Evolutionary conservation across 768 basidiomycete genomes (phyloP), one percentile per base, ranked within the genome.

Genomic region (Crucibulum laeve): DNA sequence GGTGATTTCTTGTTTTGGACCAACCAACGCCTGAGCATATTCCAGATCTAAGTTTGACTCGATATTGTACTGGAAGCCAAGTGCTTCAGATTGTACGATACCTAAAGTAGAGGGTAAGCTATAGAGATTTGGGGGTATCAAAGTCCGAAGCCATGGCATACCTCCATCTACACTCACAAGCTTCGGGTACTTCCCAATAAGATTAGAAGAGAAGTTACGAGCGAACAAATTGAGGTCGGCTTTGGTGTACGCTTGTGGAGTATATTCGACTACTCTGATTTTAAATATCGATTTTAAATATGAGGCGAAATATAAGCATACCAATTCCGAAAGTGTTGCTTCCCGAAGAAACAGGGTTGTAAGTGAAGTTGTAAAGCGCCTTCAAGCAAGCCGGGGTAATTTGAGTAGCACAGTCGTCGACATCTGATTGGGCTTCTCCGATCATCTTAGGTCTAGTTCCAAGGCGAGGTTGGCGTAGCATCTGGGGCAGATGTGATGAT

Each of bases 41-140:
- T 80, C 63, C 11, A 82, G 63, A 55, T 81, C 80, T n/a, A 82
- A 66, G 46, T 78, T 63, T 19, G 76, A 73, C 53, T 82, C 79
- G 45, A 71, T 77, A 46, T 78, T 79, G 55, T 63, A 64, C 6
- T 63, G 48, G 49, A 77, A 76, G 34, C 70, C 63, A 48, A 56
- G 50, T 18, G 63, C 40, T 4, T 44, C 44, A 5, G 67, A 67
- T 53, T 80, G 77, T 3, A 69, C 64, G 22, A 72, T 63, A 21
- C 75, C 73, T 74, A 39, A 15, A 42, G 32, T 53, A 47, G 11
- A 22, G 19, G 25, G n/a, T 22, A 39, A 5, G 37, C 13, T 14
- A 40, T 4, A 23, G 11, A 10, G 18, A n/a, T 21, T 26, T 14
- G 8, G 4, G 19, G 40, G 30, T 8, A 23, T 13, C n/a, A 42